phyloP scores from a whole-genome alignment of 805 yeast species.

The Myxozyma vanderwaltii region DNA sequence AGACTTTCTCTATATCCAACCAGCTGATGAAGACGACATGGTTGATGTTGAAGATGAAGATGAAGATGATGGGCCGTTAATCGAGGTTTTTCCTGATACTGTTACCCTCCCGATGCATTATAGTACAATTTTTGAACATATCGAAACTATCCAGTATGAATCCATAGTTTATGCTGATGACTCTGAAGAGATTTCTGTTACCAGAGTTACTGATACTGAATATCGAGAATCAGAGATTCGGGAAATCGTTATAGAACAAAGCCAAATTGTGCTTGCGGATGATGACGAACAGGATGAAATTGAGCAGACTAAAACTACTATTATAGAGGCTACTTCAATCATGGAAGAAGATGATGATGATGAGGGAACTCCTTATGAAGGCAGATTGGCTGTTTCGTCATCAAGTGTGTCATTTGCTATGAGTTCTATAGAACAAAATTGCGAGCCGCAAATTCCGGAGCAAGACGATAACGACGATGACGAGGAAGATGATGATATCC shows the following conservation, averaged over 20 bases:
- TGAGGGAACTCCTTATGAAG: background rate
- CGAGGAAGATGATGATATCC: background rate
- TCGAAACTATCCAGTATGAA: background rate
- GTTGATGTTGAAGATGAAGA: constrained; percentile 1
- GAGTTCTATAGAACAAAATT: background rate
- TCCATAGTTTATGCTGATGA: background rate
- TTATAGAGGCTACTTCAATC: background rate
- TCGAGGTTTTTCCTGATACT: background rate
- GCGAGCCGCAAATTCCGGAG: background rate
- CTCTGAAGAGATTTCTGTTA: constrained; percentile 1
- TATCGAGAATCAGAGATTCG: background rate
- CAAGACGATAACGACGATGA: background rate
- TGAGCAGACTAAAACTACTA: background rate
- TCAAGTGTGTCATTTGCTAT: background rate
- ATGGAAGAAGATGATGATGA: background rate
- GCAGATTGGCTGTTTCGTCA: background rate
- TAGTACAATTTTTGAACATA: background rate
- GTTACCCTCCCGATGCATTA: background rate
- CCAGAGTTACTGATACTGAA: background rate
- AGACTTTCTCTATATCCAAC: background rate
- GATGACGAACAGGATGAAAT: constrained; percentile 1
- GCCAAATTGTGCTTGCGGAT: background rate
- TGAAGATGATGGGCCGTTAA: constrained; percentile 12
- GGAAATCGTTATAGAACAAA: constrained; percentile 1
- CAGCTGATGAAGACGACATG: background rate